phyloP scores from a whole-genome alignment of 306 rosid species.

The Dryas alaskensis region DNA sequence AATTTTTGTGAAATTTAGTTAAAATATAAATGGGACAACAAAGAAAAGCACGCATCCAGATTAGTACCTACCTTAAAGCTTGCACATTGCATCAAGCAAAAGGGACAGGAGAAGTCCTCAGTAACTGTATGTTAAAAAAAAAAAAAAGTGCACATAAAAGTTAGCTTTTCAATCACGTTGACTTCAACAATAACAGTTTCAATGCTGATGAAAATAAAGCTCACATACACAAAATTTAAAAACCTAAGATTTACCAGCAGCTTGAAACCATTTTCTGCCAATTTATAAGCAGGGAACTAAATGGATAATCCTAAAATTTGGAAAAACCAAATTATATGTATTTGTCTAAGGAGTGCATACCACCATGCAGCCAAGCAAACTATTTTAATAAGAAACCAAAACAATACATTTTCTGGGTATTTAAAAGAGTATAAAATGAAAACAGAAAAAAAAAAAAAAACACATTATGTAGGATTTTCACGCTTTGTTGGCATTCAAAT shows the following conservation, averaged over 20 bases:
- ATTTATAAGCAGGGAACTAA: background rate
- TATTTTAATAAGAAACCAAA: background rate
- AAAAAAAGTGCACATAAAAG: background rate
- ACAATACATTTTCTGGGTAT: background rate
- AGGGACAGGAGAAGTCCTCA: slow-evolving; percentile 87
- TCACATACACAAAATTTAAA: background rate
- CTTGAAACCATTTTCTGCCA: background rate
- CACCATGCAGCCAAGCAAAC: background rate
- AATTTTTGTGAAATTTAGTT: background rate
- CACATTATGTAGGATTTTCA: background rate
- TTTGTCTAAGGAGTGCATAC: background rate
- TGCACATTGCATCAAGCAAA: slow-evolving; percentile 89
- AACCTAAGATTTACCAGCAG: background rate
- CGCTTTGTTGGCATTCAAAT: background rate
- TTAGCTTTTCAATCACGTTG: slow-evolving; percentile 1
- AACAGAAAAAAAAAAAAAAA: too few species aligned
- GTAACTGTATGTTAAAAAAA: slow-evolving; percentile 62
- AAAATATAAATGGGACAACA: background rate
- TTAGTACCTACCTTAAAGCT: slow-evolving; percentile 71
- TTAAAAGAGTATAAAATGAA: background rate
- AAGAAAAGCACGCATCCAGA: slow-evolving; percentile 15
- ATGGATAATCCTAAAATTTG: background rate
- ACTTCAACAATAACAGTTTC: background rate
- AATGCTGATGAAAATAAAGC: background rate
- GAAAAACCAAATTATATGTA: background rate